Percentiles rank a stretch among this genome's conserved stretches.
phyloP scores from a whole-genome alignment of 208 protist genomes.

The Crithidia sp. region DNA sequence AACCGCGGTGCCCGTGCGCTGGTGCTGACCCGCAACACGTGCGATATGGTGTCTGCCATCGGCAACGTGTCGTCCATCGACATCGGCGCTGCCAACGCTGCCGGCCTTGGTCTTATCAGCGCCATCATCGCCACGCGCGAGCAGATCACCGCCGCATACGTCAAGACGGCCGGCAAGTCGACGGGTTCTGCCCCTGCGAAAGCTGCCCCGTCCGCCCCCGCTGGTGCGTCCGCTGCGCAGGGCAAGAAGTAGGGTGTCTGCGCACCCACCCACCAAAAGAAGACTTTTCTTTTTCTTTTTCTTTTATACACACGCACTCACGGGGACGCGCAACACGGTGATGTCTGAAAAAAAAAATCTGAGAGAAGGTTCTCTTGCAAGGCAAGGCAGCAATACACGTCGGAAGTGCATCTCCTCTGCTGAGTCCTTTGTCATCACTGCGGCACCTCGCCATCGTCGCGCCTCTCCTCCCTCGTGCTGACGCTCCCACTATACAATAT shows the following conservation, averaged over 20 bases:
- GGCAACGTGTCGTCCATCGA: slow-evolving; percentile 55
- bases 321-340: background rate
- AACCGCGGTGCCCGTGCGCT: slow-evolving; percentile 47
- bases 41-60: slow-evolving; percentile 72
- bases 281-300: background rate
- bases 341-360: background rate
- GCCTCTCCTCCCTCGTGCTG: too few relatives aligned
- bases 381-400: too few relatives aligned
- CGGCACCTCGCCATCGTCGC: too few relatives aligned
- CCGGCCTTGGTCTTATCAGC: slow-evolving; percentile 72
- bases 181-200: slow-evolving; percentile 11
- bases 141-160: slow-evolving; percentile 43
- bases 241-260: slow-evolving; percentile 18
- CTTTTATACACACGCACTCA: too few relatives aligned
- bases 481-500: too few relatives aligned
- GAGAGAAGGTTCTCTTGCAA: too few relatives aligned
- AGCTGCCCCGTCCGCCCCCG: background rate
- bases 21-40: slow-evolving; percentile 65
- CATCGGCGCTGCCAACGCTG: slow-evolving; percentile 43
- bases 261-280: background rate
- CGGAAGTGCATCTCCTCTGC: too few relatives aligned
- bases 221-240: background rate
- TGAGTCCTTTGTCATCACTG: too few relatives aligned
- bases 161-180: slow-evolving; percentile 22
- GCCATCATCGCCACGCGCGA: slow-evolving; percentile 64